Base-by-base conservation (phyloP, 2,329 filamentous ascomycete genomes). In the Pseudogymnoascus sp. region DNA sequence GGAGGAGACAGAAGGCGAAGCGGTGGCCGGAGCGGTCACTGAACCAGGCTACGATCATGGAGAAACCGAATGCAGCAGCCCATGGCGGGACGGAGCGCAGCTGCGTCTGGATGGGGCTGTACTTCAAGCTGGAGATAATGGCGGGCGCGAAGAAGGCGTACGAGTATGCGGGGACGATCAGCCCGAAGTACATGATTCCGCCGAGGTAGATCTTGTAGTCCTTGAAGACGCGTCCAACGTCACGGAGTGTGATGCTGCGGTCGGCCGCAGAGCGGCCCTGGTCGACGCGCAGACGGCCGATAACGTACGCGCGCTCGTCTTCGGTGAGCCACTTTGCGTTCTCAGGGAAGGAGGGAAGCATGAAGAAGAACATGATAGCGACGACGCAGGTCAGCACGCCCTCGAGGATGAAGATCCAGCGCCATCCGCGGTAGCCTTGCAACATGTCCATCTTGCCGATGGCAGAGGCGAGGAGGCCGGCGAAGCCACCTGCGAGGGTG, bases 381-480 rank as follows among this genome's bases (percentile, higher is more conserved):
- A 87, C 77, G 26, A 87, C 70, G 63, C 83, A 82, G 8, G 88
- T 90, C 11, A 89, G 74, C 4, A 78, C 68, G 5, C 89, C 89
- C 73, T 93, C 90, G 6, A 93, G 75, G 70, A 97, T 89, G 72
- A 93, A 93, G 67, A 92, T 89, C 88, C 88, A 93, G 62, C 89
- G 79, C 90, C 90, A 95, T 8, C 88, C 90, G 1, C 74, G 69
- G 70, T 93, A 95, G 21, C 84, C 85, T 7, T 79, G 76, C 10
- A 89, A 67, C 2, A 83, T 83, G 67, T 91, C 83, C 90, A 96
- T 93, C 71, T 95, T 90, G n/a, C 90, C 90, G 66, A 97, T 96
- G 0, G 88, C 93, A 1, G 86, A 88, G 0, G 93, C 93, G 4
- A 97, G 81, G 1, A 97, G 81, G 1, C 92, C 92, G 47, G 91